These are phyloP conservation scores for Amylocystis lapponica DNA, from an alignment of 768 basidiomycete species.

Conservation along the genomic window DNA sequence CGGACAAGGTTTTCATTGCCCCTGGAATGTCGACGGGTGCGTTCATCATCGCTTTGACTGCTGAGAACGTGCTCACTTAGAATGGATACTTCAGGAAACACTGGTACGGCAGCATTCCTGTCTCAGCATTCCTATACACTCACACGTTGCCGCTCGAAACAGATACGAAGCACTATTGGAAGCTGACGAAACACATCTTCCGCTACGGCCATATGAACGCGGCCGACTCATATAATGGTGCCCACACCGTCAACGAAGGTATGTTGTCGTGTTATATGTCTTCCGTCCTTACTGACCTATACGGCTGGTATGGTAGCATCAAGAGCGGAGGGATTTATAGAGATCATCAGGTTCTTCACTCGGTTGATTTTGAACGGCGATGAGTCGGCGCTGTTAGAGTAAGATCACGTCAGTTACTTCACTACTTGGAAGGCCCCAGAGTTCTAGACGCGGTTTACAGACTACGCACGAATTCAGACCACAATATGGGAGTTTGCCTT, in stretches of 20 bases:
- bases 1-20: conserved; percentile 17
- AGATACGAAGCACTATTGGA: conserved; percentile 44
- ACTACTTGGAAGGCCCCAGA: too few relatives aligned
- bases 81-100: conserved; percentile 24
- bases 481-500: too few relatives aligned
- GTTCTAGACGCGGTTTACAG: too few relatives aligned
- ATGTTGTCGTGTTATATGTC: conserved; percentile 14
- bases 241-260: conserved; percentile 76
- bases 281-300: not conserved
- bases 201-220: conserved; percentile 41
- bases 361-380: conserved; percentile 65
- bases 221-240: conserved; percentile 18
- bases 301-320: conserved; percentile 32
- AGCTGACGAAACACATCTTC: conserved; percentile 53
- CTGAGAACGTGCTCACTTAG: too few relatives aligned
- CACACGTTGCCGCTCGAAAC: not conserved
- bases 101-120: conserved; percentile 10
- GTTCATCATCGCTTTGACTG: not conserved
- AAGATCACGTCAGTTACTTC: too few relatives aligned
- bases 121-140: not conserved
- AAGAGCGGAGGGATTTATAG: conserved; percentile 44
- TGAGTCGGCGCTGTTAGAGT: conserved; percentile 28
- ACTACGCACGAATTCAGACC: too few relatives aligned
- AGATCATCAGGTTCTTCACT: conserved; percentile 61
- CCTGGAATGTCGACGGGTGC: conserved; percentile 22